Evolutionary conservation across 192 early-diverging fungal genomes (phyloP).

Genomic region (Gamsiella multidivaricata): DNA sequence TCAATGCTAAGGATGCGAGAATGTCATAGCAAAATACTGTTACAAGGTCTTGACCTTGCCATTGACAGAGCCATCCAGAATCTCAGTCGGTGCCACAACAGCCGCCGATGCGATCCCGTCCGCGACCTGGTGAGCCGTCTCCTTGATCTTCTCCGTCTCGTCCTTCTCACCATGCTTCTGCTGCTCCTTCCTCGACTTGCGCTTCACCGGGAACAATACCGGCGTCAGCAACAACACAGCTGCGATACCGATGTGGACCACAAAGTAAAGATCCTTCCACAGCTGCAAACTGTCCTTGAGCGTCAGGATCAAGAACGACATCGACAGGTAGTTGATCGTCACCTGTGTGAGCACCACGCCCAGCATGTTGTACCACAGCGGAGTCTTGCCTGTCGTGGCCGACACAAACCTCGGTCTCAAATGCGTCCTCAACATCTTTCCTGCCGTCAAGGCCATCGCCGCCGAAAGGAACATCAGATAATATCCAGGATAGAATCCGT

Average conservation of each 20-base stretch:
- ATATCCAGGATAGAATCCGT: conserved; percentile 93
- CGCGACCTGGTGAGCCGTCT: conserved; percentile 11
- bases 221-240: conserved; percentile 37
- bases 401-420: conserved; percentile 16
- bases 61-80: conserved; percentile 2
- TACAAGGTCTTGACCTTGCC: conserved; percentile 32
- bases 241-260: conserved; percentile 67
- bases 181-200: conserved; percentile 37
- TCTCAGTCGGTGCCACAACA: conserved; percentile 19
- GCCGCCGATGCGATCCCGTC: conserved; percentile 18
- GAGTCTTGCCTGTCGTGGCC: conserved; percentile 23
- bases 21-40: too few relatives aligned
- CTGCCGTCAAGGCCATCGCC: conserved; percentile 17
- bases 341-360: conserved; percentile 76
- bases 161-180: conserved; percentile 11
- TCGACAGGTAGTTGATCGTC: conserved; percentile 73
- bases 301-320: conserved; percentile 76
- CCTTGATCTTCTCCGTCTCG: conserved; percentile 33
- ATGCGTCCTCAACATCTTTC: conserved; percentile 29
- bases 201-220: conserved; percentile 45
- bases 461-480: conserved; percentile 66
- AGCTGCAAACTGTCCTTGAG: conserved; percentile 63
- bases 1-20: not conserved
- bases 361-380: conserved; percentile 70
- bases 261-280: conserved; percentile 74